These are phyloP conservation scores for Talaromyces pinophilus DNA, from an alignment of 2,329 filamentous ascomycete species.

Conservation along the genomic window DNA sequence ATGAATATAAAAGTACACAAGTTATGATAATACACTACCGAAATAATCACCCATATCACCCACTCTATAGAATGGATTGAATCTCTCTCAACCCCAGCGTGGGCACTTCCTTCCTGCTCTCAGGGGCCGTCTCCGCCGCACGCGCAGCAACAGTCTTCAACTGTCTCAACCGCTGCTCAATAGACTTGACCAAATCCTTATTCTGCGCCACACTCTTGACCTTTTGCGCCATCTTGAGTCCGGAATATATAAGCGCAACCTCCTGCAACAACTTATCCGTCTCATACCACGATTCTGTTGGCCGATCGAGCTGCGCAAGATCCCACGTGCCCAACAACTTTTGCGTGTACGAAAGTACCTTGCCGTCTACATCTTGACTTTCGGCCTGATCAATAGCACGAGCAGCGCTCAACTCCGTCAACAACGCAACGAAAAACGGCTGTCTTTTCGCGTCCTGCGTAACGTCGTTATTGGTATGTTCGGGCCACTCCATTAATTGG, in stretches of 20 bases:
- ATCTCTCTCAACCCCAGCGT: conserved; percentile 28
- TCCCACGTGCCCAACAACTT: conserved; percentile 40
- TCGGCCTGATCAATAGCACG: conserved; percentile 39
- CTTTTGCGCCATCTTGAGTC: conserved; percentile 42
- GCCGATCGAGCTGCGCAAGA: conserved; percentile 30
- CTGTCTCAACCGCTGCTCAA: conserved; percentile 36
- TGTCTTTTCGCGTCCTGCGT: conserved; percentile 40
- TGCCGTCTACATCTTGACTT: conserved; percentile 43
- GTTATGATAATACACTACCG: conserved; percentile 13
- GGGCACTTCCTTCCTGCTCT: conserved; percentile 26
- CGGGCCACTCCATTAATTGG: conserved; percentile 39
- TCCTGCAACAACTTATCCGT: conserved; percentile 34
- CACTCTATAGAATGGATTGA: neutral
- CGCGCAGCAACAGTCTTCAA: conserved; percentile 56
- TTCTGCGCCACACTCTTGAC: conserved; percentile 36
- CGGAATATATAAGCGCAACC: conserved; percentile 43
- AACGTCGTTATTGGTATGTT: conserved; percentile 32
- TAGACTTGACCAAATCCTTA: conserved; percentile 27
- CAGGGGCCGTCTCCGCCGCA: conserved; percentile 26
- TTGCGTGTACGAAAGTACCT: conserved; percentile 44
- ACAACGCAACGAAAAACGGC: conserved; percentile 45
- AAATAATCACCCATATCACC: neutral
- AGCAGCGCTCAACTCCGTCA: conserved; percentile 51
- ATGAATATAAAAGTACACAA: conserved; percentile 17
- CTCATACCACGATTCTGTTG: conserved; percentile 26